Evolutionary conservation across 192 early-diverging fungal species (phyloP), one percentile per base, ranked within the genome.

Genomic region (Mortierella claussenii): DNA sequence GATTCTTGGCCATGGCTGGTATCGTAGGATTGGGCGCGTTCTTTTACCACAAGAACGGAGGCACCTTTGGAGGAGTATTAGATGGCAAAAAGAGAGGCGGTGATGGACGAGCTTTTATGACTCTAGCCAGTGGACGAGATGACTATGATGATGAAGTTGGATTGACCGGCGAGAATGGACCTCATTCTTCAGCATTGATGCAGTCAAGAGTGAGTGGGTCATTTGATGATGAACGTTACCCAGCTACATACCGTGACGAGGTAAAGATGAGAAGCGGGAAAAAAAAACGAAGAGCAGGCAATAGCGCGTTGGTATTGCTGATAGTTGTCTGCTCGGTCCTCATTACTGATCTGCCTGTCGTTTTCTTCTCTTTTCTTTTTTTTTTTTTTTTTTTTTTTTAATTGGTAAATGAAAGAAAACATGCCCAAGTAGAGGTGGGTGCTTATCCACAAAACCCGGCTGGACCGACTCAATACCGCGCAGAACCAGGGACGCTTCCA

Each of bases 141-240:
- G 73, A 75, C 26, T 58, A 66, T 30, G 73, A 76, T 44, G 73
- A 76, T 12, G 56, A 65, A 40, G 43, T 27, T 23, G 60, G 60
- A 59, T 48, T 66, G 36, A 52, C 62, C 26, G 73, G 64, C 28
- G 73, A 76, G 58, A 76, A 76, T 40, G 73, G 73, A 1, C 73
- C 73, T 24, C 73, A 76, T 43, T 67, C 73, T 4, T 75, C 71
- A 6, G 62, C 71, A 4, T 34, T 75, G 33, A 75, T 75, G 71
- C 71, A 66, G n/a, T 66, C 57, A 10, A 63, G 73, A 28, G 73
- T 62, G 1, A 65, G 46, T 2, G 73, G 54, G 11, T 76, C 73
- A 33, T 76, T 76, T 62, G 73, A 76, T n/a, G 73, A 76, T 17
- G 73, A 76, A n/a, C 57, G 73, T 13, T 76, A 55, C 34, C 61